phyloP scores from a whole-genome alignment of 2,329 filamentous ascomycete species.

The Aspergillus uvarum region DNA sequence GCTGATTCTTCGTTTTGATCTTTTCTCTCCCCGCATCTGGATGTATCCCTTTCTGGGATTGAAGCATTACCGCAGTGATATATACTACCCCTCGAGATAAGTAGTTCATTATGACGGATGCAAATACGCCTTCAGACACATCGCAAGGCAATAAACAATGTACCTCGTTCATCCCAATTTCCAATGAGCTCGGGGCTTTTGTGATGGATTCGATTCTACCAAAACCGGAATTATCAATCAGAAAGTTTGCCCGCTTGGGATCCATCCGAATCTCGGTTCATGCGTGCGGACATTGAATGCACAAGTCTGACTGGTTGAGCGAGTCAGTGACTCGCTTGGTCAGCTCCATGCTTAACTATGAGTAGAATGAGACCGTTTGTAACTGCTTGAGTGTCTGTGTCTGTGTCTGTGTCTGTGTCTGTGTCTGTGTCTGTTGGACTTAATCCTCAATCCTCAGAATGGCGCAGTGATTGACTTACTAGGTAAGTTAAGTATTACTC shows the following conservation, averaged over 20 bases:
- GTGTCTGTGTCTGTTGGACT: no score
- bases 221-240: conserved; percentile 9
- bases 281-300: neutral
- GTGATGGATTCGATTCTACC: neutral
- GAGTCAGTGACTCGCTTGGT: neutral
- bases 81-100: no score
- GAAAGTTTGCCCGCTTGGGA: conserved; percentile 12
- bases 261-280: neutral
- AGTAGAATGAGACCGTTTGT: no score
- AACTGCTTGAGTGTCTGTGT: no score
- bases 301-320: neutral
- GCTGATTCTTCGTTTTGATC: no score
- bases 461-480: no score
- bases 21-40: conserved; percentile 4
- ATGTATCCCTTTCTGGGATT: neutral
- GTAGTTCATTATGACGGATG: no score
- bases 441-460: no score
- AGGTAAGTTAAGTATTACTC: no score
- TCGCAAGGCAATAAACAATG: neutral
- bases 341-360: neutral
- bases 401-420: no score
- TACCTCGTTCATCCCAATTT: neutral
- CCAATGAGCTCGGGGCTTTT: neutral
- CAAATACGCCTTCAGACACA: neutral
- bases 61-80: no score